These are phyloP conservation scores for Pholiota adiposa DNA, from an alignment of 1,284 basidiomycete species.

Conservation along the genomic window DNA sequence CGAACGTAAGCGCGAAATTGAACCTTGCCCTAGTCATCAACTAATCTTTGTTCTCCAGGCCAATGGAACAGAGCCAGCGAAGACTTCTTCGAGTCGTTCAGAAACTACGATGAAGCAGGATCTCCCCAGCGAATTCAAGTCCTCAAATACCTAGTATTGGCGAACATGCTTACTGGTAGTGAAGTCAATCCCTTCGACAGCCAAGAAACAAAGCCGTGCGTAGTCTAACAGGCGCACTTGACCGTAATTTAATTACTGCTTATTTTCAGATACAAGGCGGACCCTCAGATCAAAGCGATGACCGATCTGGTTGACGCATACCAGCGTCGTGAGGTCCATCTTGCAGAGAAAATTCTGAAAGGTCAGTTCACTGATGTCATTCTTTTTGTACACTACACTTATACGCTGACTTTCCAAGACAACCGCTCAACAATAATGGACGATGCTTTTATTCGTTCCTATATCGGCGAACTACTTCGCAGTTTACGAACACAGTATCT, in stretches of 20 bases:
- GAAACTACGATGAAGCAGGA: conserved; percentile 98
- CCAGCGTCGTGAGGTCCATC: conserved; percentile 93
- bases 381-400: conserved; percentile 7
- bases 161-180: conserved; percentile 98
- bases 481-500: conserved; percentile 95
- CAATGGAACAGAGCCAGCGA: conserved; percentile 97
- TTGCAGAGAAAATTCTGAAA: conserved; percentile 92
- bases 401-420: conserved; percentile 49
- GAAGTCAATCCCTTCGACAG: conserved; percentile 99
- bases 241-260: not conserved
- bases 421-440: conserved; percentile 95
- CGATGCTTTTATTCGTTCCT: conserved; percentile 89
- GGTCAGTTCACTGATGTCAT: conserved; percentile 49
- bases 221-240: conserved; percentile 15
- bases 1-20: conserved; percentile 71
- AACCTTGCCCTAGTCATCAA: not conserved
- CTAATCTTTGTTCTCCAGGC: conserved; percentile 47
- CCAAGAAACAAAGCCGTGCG: conserved; percentile 97
- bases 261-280: conserved; percentile 83
- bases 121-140: conserved; percentile 97
- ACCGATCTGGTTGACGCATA: conserved; percentile 96
- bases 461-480: conserved; percentile 94
- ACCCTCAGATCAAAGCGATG: conserved; percentile 97
- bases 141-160: conserved; percentile 96
- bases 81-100: conserved; percentile 99